Evolutionary conservation across 768 basidiomycete genomes (phyloP), one percentile per base, ranked within the genome.

Genomic region (Boletellus ananas): DNA sequence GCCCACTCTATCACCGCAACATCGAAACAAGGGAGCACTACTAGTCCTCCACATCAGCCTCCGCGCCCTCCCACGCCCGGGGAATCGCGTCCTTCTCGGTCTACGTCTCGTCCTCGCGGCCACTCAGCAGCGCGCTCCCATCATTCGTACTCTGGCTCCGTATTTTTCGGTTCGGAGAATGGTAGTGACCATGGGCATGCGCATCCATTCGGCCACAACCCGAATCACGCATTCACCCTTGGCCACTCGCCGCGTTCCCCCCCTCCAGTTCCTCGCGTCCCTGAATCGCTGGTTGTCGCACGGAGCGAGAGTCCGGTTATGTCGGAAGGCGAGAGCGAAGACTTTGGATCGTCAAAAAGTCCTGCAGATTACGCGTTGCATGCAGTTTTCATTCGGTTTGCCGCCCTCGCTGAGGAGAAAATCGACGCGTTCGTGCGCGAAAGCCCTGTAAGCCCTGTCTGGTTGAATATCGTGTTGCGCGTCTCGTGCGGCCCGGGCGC

Each of bases 291-390:
- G 57, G 74, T 79, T 2, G 71, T 72, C 16, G 60, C 70, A 16
- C 60, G 77, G 25, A 79, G 79, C 48, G 84, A 83, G 39, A 79
- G 80, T 2, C 76, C 79, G 3, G 59, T 65, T 16, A 59, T 72
- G 3, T 81, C 83, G 13, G 77, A 81, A 38, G 87, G 87, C 12
- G 86, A 87, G 58, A 81, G 82, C 60, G 75, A 85, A 41, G 54
- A 57, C 12, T 70, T 78, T 18, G 76, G 80, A 59, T 85, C 87
- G 43, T 86, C 87, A 0, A 87, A 83, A 62, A 90, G 87, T 11
- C 91, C 93, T 2, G 84, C 86, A 0, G 93, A 94, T 59, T 94
- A 87, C 58, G 93, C 93, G 2, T 71, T 94, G 12, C 89, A 91
- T 61, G 89, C 90, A 0, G 79, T 94, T 6, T 93, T 94, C 64